Conservation (phyloP, 2,329 filamentous ascomycete species). For the Plectosphaerella sp. region DNA sequence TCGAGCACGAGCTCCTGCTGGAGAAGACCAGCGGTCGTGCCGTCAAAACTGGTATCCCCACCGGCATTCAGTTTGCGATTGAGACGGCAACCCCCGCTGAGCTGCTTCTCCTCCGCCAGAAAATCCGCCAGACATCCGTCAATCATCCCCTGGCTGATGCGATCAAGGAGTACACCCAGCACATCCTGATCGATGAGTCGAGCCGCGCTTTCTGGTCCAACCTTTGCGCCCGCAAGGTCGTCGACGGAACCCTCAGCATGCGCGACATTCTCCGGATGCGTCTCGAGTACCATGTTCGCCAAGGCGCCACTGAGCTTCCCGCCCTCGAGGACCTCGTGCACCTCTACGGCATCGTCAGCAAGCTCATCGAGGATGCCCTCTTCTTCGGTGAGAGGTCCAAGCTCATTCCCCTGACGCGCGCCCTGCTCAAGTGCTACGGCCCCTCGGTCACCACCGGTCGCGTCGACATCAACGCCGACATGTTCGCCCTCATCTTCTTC, state of each 20-base stretch:
- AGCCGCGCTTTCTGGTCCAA: slow-evolving; percentile 19
- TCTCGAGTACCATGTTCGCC: slow-evolving; percentile 15
- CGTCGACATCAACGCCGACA: slow-evolving; percentile 44
- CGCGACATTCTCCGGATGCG: slow-evolving; percentile 19
- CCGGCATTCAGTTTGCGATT: slow-evolving; percentile 20
- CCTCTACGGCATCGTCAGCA: slow-evolving; percentile 18
- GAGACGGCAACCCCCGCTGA: slow-evolving; percentile 23
- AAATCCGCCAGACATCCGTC: slow-evolving; percentile 19
- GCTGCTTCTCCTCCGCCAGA: slow-evolving; percentile 22
- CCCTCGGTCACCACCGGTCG: slow-evolving; percentile 15
- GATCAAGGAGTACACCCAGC: slow-evolving; percentile 17
- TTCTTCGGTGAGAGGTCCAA: slow-evolving; percentile 21
- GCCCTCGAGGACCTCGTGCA: slow-evolving; percentile 16
- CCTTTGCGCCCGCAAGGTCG: slow-evolving; percentile 17
- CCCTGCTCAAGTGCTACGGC: slow-evolving; percentile 27
- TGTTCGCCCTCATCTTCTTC: slow-evolving; percentile 53
- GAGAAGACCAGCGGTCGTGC: slow-evolving; percentile 11
- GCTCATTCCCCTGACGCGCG: slow-evolving; percentile 29
- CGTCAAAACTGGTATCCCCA: slow-evolving; percentile 9
- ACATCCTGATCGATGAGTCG: slow-evolving; percentile 20
- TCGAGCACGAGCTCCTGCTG: slow-evolving; percentile 22
- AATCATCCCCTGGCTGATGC: slow-evolving; percentile 17
- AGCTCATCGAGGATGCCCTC: slow-evolving; percentile 20
- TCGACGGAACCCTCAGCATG: slow-evolving; percentile 19
- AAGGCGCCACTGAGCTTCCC: slow-evolving; percentile 17